A percentile compares a stretch with the other conserved stretches of the same genome.
phyloP scores from a whole-genome alignment of 1,284 basidiomycete species.

The Moesziomyces globuligerus region DNA sequence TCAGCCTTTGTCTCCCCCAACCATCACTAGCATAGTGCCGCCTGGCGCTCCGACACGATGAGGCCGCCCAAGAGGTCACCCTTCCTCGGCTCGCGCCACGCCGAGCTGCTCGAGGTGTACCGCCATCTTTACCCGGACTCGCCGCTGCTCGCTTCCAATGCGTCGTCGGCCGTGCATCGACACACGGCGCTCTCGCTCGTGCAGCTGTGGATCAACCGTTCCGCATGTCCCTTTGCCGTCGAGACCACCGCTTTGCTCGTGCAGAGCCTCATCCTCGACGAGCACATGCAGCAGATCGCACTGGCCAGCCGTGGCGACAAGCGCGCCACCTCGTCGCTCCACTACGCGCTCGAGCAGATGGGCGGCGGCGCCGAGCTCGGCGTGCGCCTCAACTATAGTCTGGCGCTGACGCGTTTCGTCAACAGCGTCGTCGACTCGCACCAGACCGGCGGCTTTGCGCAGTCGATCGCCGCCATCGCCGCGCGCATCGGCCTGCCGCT shows the following conservation, averaged over 20 bases:
- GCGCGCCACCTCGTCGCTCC: conserved; percentile 2
- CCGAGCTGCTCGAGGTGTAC: conserved; percentile 45
- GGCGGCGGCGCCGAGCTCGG: conserved; percentile 40
- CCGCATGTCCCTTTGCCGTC: conserved; percentile 61
- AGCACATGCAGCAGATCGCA: conserved; percentile 44
- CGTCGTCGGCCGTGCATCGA: conserved; percentile 9
- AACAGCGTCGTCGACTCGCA: conserved; percentile 86
- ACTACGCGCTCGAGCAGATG: conserved; percentile 42
- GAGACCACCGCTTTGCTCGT: conserved; percentile 61
- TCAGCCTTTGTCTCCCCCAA: not conserved
- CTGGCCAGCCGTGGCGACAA: not conserved
- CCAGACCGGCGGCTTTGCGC: conserved; percentile 80
- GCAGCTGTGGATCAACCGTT: conserved; percentile 61
- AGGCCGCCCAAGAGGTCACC: conserved; percentile 47
- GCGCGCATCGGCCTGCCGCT: conserved; percentile 83
- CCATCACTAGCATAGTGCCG: not conserved
- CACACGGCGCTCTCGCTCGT: conserved; percentile 40
- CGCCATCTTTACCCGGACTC: conserved; percentile 43
- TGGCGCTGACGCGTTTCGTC: conserved; percentile 73
- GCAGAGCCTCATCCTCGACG: conserved; percentile 52
- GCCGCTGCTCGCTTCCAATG: conserved; percentile 6
- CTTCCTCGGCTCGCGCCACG: conserved; percentile 36
- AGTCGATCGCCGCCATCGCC: conserved; percentile 89
- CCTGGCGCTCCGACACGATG: conserved; percentile 16
- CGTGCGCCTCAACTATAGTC: conserved; percentile 50